Evolutionary conservation across 768 basidiomycete genomes (phyloP), one percentile per base, ranked within the genome.

Genomic region (Russula sp.): DNA sequence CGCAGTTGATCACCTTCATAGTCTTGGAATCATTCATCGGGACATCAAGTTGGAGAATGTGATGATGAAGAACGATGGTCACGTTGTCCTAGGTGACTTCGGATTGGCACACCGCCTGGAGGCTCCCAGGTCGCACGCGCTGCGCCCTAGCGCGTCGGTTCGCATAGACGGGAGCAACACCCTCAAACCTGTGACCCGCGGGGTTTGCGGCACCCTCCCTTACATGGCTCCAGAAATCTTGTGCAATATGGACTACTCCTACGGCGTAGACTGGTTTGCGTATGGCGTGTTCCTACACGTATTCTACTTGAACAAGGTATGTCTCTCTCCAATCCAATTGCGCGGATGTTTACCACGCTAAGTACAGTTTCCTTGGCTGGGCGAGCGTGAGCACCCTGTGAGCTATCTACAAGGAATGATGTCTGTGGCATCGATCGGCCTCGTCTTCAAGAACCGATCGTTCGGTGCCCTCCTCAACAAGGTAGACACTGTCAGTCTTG

Each of bases 41-140:
- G 97, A 99, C 74, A 80, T 99, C 69, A 99, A 98, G 77, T 79
- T 98, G 61, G 94, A 98, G 78, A 98, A 98, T 70, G 89, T 96
- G 1, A 76, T 97, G 42, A 74, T 98, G 58, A 93, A 96, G 72
- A 91, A 94, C 70, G 82, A 85, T 37, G 91, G 94, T 71, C 84
- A 89, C 57, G 85, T 98, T 69, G 95, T 95, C 74, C 81, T 98
- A 9, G 92, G 93, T 2, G 94, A 98, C 73, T 90, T 98, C 72
- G 94, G 94, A 20, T 65, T 72, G 34, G 63, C 68, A 3, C 34
- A 49, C 18, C 56, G 62, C 20, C 57, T 70, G 45, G 57, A 63
- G 7, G 8, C 22, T 35, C 40, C 45, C 32, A 8, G 9, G 22
- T 42, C 31, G 8, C 32, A 22, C 3, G 45, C 35, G 20, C 42